phyloP scores from a whole-genome alignment of 2,329 filamentous ascomycete genomes.

The Exophiala calicioides region DNA sequence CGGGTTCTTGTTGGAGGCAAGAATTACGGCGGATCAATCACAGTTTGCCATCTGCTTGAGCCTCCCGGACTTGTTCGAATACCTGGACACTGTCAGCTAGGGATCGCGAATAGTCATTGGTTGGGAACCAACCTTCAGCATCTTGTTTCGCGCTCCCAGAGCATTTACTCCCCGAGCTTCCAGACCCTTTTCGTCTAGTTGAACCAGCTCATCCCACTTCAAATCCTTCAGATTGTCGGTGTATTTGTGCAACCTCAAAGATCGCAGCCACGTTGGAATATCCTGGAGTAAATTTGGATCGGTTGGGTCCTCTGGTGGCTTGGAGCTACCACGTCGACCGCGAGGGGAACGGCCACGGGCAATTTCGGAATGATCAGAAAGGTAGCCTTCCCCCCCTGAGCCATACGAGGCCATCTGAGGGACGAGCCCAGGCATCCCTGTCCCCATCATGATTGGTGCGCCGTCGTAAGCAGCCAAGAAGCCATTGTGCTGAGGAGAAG shows the following conservation, averaged over 20 bases:
- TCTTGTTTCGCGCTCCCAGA: slow-evolving; percentile 90
- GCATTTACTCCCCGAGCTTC: slow-evolving; percentile 94
- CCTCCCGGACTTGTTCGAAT: slow-evolving; percentile 91
- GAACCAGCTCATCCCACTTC: slow-evolving; percentile 90
- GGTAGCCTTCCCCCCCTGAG: slow-evolving; percentile 74
- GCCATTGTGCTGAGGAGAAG: slow-evolving; percentile 90
- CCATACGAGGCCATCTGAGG: slow-evolving; percentile 66
- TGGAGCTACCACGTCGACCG: slow-evolving; percentile 89
- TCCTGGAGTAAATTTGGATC: slow-evolving; percentile 88
- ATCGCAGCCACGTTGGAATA: slow-evolving; percentile 93
- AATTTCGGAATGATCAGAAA: slow-evolving; percentile 93
- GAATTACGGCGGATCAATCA: no score
- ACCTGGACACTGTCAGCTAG: slow-evolving; percentile 56
- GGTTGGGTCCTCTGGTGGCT: slow-evolving; percentile 96
- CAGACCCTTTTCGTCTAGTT: slow-evolving; percentile 88
- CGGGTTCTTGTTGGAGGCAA: no score
- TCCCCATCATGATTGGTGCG: slow-evolving; percentile 67
- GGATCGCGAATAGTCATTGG: no score
- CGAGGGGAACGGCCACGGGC: slow-evolving; percentile 86
- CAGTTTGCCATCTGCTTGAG: slow-evolving; percentile 69
- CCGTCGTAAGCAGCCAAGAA: slow-evolving; percentile 88
- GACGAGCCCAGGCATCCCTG: slow-evolving; percentile 69
- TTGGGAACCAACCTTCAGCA: slow-evolving; percentile 74
- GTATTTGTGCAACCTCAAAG: slow-evolving; percentile 94
- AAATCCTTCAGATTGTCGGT: slow-evolving; percentile 97